phyloP scores from a whole-genome alignment of 2,329 filamentous ascomycete species.

The Dactylellina haptotyla region DNA sequence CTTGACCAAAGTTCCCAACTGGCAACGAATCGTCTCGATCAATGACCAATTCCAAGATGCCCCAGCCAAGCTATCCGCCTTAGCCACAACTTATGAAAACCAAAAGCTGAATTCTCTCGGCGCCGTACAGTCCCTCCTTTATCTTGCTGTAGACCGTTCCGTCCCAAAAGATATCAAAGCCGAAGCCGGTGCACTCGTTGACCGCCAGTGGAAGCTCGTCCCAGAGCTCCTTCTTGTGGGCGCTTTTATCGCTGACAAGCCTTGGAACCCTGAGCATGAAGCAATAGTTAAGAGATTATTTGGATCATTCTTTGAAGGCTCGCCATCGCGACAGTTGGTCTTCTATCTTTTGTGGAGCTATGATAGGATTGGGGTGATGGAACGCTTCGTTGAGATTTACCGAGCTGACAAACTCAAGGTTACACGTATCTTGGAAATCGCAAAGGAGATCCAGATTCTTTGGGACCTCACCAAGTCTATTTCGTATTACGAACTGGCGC shows the following conservation, averaged over 20 bases:
- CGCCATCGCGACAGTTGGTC: conserved; percentile 65
- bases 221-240: conserved; percentile 65
- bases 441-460: conserved; percentile 57
- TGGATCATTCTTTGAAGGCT: conserved; percentile 58
- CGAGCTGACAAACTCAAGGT: conserved; percentile 56
- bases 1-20: conserved; percentile 81
- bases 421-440: conserved; percentile 58
- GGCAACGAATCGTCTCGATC: conserved; percentile 78
- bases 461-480: conserved; percentile 56
- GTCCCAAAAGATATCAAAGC: conserved; percentile 56
- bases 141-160: conserved; percentile 65
- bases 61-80: conserved; percentile 69
- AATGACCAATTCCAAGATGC: conserved; percentile 71
- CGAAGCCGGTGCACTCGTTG: conserved; percentile 57
- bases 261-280: conserved; percentile 65
- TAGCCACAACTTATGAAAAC: conserved; percentile 75
- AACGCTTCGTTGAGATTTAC: conserved; percentile 74
- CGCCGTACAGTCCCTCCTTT: conserved; percentile 76
- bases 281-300: conserved; percentile 64
- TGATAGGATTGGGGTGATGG: conserved; percentile 85
- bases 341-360: conserved; percentile 91
- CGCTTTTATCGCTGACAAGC: conserved; percentile 64
- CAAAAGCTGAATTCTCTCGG: conserved; percentile 90
- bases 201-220: conserved; percentile 58
- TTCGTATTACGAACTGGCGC: conserved; percentile 55